phyloP scores from a whole-genome alignment of 177 flowering plant genomes.

The Vitis hybrid region DNA sequence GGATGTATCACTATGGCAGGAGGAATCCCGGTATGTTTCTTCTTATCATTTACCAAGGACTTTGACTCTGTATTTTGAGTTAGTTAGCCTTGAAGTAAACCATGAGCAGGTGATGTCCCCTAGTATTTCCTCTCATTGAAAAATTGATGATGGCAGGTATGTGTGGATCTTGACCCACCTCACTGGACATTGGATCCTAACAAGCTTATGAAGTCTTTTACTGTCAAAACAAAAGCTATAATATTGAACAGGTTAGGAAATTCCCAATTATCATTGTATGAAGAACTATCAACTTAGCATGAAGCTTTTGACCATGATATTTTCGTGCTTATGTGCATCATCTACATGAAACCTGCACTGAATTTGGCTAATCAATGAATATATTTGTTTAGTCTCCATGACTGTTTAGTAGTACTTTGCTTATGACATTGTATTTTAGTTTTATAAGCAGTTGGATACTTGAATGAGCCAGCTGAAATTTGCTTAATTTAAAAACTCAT shows the following conservation, averaged over 20 bases:
- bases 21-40: constrained; percentile 72
- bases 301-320: not conserved
- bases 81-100: not conserved
- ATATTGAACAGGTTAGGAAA: constrained; percentile 65
- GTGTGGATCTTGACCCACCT: constrained; percentile 75
- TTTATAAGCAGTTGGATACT: not conserved
- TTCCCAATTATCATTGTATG: not conserved
- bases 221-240: constrained; percentile 64
- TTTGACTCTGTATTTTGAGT: not conserved
- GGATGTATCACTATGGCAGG: constrained; percentile 69
- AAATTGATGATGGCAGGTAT: constrained; percentile 37
- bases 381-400: too few relatives aligned
- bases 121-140: too few relatives aligned
- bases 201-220: constrained; percentile 49
- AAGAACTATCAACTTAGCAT: too few relatives aligned
- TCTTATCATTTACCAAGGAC: too few relatives aligned
- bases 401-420: not conserved
- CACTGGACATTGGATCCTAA: constrained; percentile 62
- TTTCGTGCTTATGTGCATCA: not conserved
- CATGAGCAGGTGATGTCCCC: too few relatives aligned
- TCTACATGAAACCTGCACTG: too few relatives aligned
- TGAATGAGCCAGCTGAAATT: not conserved
- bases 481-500: too few relatives aligned
- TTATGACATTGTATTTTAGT: not conserved
- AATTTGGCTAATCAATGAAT: too few relatives aligned